Conservation (phyloP, 345 rosid species). For the Eucalyptus pauciflora region DNA sequence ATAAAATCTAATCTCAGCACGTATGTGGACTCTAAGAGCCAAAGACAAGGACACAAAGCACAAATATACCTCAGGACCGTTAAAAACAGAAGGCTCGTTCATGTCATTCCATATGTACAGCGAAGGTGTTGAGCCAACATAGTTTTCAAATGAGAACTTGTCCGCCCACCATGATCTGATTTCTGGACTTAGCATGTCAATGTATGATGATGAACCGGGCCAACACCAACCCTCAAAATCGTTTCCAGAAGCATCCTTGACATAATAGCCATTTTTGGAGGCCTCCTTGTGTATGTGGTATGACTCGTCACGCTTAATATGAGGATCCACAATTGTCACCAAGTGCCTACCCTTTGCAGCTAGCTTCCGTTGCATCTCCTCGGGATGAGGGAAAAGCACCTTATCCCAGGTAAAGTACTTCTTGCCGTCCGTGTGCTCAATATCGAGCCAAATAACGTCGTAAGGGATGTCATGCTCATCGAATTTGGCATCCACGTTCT, state of each 20-base stretch:
- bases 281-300: slow-evolving; percentile 83
- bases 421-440: slow-evolving; percentile 94
- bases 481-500: slow-evolving; percentile 81
- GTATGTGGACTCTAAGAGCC: not conserved
- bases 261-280: slow-evolving; percentile 69
- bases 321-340: slow-evolving; percentile 99
- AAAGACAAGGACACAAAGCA: not conserved
- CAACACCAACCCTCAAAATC: slow-evolving; percentile 99
- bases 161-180: slow-evolving; percentile 91
- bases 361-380: slow-evolving; percentile 84
- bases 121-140: slow-evolving; percentile 83
- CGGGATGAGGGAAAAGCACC: slow-evolving; percentile 73
- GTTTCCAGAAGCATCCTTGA: slow-evolving; percentile 72
- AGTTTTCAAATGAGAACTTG: slow-evolving; percentile 61
- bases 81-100: slow-evolving; percentile 99
- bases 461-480: slow-evolving; percentile 97
- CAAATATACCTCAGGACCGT: slow-evolving; percentile 88
- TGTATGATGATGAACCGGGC: slow-evolving; percentile 96
- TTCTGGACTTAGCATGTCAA: slow-evolving; percentile 77
- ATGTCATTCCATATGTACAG: slow-evolving; percentile 98
- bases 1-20: not conserved
- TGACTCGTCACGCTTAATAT: slow-evolving; percentile 84
- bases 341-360: slow-evolving; percentile 86
- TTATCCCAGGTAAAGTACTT: slow-evolving; percentile 94
- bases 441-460: slow-evolving; percentile 97